Evolutionary conservation across 805 yeast genomes (phyloP).

Genomic region (Yamadazyma akitaensis): DNA sequence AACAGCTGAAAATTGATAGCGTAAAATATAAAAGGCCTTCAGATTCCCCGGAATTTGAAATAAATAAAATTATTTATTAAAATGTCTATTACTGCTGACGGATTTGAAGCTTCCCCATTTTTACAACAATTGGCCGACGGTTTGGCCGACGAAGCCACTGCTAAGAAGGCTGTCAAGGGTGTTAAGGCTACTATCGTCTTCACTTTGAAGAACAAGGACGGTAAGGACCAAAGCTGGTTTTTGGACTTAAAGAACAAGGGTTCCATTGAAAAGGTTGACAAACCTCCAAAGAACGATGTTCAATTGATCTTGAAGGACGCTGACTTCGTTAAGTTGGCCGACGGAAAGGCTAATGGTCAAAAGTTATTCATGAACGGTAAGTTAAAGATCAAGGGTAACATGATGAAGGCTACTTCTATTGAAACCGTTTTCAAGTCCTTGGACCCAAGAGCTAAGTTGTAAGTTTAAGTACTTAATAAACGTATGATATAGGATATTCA

Average conservation of each 20-base stretch:
- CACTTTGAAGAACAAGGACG: slow-evolving; percentile 61
- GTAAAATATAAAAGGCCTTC: slow-evolving; percentile 1
- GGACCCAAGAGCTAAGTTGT: slow-evolving; percentile 45
- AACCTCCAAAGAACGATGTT: slow-evolving; percentile 57
- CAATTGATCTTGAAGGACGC: slow-evolving; percentile 62
- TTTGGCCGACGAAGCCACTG: slow-evolving; percentile 32
- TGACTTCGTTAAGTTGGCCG: slow-evolving; percentile 66
- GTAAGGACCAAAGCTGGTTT: slow-evolving; percentile 59
- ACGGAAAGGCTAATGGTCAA: slow-evolving; percentile 82
- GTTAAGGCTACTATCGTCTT: slow-evolving; percentile 65
- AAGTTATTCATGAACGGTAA: slow-evolving; percentile 80
- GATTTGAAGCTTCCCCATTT: slow-evolving; percentile 43
- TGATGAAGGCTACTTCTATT: slow-evolving; percentile 82
- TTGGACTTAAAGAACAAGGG: slow-evolving; percentile 67
- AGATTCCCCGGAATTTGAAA: slow-evolving; percentile 1
- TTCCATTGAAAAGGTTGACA: slow-evolving; percentile 35
- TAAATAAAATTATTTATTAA: slow-evolving; percentile 1
- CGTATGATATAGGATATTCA: not conserved
- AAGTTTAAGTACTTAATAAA: slow-evolving; percentile 7
- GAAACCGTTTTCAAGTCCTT: slow-evolving; percentile 60
- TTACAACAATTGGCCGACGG: slow-evolving; percentile 39
- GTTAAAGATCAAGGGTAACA: slow-evolving; percentile 83
- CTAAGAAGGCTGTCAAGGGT: slow-evolving; percentile 38
- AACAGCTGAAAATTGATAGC: not conserved
- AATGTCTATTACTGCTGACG: slow-evolving; percentile 31